A percentile compares a stretch with the other conserved stretches of the same genome.
phyloP scores from a whole-genome alignment of 495 filamentous ascomycete species.

The Neurospora pannonica region DNA sequence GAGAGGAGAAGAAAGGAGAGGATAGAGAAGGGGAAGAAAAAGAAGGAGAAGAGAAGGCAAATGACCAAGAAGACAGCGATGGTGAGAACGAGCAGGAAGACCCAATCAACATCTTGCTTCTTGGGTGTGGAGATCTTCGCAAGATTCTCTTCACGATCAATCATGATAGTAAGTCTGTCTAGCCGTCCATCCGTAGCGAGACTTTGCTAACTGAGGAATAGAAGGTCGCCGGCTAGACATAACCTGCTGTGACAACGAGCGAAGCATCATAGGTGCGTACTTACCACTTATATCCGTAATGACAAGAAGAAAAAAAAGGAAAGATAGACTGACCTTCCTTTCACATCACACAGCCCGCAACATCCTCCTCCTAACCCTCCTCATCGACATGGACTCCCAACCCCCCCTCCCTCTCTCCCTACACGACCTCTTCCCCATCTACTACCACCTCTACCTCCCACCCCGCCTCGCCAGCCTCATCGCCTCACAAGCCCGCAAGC shows the following conservation, averaged over 20 bases:
- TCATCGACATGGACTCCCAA: conserved; percentile 10
- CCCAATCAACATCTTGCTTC: conserved; percentile 22
- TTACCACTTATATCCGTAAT: not conserved
- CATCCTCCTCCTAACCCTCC: conserved; percentile 18
- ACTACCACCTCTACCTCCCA: conserved; percentile 18
- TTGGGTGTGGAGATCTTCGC: conserved; percentile 23
- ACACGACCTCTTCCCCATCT: conserved; percentile 14
- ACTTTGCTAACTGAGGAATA: not conserved
- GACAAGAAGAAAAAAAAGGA: not conserved
- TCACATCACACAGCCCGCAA: conserved; percentile 15
- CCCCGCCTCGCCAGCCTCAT: conserved; percentile 6
- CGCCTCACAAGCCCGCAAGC: conserved; percentile 12
- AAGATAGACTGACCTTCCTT: not conserved
- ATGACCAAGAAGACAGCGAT: not conserved
- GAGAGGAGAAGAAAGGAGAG: not conserved
- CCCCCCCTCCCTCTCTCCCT: not conserved
- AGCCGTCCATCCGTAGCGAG: not conserved
- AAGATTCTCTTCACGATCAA: conserved; percentile 24
- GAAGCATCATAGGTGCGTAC: conserved; percentile 16
- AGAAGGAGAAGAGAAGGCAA: not conserved
- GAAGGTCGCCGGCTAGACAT: conserved; percentile 18
- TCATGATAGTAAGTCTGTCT: conserved; percentile 5
- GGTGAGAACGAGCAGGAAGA: not conserved
- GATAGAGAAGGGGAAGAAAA: not conserved
- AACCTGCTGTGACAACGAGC: conserved; percentile 21